Conservation (phyloP, 148 eudicot genomes). For the Vaccinium corymbosum region DNA sequence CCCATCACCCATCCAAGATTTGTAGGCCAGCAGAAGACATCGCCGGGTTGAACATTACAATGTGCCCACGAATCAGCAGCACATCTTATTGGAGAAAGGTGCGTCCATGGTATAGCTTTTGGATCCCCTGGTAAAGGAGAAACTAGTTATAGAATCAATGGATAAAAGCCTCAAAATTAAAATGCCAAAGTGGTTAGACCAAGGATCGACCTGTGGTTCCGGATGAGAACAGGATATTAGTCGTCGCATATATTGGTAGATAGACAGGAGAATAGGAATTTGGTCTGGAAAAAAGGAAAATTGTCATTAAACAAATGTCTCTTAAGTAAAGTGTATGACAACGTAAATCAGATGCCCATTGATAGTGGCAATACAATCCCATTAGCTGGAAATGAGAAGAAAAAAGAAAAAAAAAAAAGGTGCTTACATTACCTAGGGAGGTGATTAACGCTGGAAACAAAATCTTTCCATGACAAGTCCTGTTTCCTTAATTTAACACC, state of each 20-base stretch:
- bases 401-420: neutral
- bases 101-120: constrained; percentile 98
- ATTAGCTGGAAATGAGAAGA: neutral
- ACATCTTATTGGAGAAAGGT: constrained; percentile 76
- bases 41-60: constrained; percentile 55
- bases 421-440: constrained; percentile 51
- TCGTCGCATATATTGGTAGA: constrained; percentile 57
- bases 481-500: constrained; percentile 53
- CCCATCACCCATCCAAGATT: constrained; percentile 99
- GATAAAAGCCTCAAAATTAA: neutral
- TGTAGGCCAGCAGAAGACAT: constrained; percentile 88
- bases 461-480: constrained; percentile 71
- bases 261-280: constrained; percentile 53
- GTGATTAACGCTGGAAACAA: constrained; percentile 45
- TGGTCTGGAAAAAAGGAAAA: constrained; percentile 43
- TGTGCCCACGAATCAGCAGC: constrained; percentile 86
- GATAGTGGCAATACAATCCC: neutral
- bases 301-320: constrained; percentile 18
- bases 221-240: constrained; percentile 87
- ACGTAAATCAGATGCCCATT: neutral
- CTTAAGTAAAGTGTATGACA: neutral
- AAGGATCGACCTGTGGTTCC: constrained; percentile 78
- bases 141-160: neutral
- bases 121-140: constrained; percentile 66
- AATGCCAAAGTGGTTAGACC: neutral